These are phyloP conservation scores for Hypomontagnella monticulosa DNA, from an alignment of 495 filamentous ascomycete genomes.

Conservation along the genomic window DNA sequence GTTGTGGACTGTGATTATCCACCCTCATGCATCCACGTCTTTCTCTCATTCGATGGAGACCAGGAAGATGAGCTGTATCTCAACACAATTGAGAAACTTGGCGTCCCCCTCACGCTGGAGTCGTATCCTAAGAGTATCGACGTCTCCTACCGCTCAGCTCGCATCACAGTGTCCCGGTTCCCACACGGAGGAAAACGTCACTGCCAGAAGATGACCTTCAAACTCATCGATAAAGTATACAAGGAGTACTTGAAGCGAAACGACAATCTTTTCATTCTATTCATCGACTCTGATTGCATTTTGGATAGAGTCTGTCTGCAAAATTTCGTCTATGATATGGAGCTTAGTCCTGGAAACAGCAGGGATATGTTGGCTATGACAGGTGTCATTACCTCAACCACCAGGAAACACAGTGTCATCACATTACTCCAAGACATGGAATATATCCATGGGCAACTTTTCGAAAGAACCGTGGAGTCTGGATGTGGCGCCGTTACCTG, in stretches of 20 bases:
- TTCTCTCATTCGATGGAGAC: slow-evolving; percentile 94
- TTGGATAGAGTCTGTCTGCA: slow-evolving; percentile 91
- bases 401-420: slow-evolving; percentile 85
- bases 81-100: slow-evolving; percentile 86
- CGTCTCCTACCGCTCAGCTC: slow-evolving; percentile 79
- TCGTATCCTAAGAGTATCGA: slow-evolving; percentile 92
- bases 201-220: slow-evolving; percentile 94
- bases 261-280: slow-evolving; percentile 94
- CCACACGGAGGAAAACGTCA: slow-evolving; percentile 92
- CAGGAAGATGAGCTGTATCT: slow-evolving; percentile 89
- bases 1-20: slow-evolving; percentile 97
- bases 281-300: slow-evolving; percentile 99
- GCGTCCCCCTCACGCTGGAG: slow-evolving; percentile 79
- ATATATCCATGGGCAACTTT: slow-evolving; percentile 96
- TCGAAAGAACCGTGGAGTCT: slow-evolving; percentile 96
- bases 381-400: slow-evolving; percentile 95
- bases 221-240: slow-evolving; percentile 94
- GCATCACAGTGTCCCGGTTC: slow-evolving; percentile 93
- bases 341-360: slow-evolving; percentile 92
- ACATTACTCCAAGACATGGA: slow-evolving; percentile 98
- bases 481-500: slow-evolving; percentile 95
- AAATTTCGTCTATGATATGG: slow-evolving; percentile 99
- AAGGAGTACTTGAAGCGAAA: slow-evolving; percentile 86
- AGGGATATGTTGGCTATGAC: slow-evolving; percentile 98
- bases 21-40: slow-evolving; percentile 91